Evolutionary conservation across 345 rosid species (phyloP).

Genomic region (Linum usitatissimum): DNA sequence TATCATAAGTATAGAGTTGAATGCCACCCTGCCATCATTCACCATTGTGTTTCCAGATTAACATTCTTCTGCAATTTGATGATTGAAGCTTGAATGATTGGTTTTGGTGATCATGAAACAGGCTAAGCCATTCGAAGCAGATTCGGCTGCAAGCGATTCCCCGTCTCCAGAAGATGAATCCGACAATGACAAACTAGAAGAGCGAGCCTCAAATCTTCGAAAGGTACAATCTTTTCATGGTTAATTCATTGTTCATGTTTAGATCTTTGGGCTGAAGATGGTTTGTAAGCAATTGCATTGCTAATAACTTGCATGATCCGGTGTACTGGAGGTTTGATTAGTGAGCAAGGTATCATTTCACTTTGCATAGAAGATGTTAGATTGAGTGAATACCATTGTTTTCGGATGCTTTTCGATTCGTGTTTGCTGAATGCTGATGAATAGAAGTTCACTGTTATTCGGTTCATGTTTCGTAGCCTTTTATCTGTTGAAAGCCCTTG

Average conservation of each 20-base stretch:
- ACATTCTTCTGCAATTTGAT: neutral
- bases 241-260: neutral
- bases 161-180: conserved; percentile 39
- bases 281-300: neutral
- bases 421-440: no score
- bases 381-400: no score
- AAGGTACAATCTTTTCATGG: conserved; percentile 34
- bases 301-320: neutral
- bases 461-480: no score
- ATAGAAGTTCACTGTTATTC: no score
- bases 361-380: no score
- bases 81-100: neutral
- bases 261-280: neutral
- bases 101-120: conserved; percentile 11
- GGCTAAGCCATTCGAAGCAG: conserved; percentile 51
- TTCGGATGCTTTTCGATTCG: no score
- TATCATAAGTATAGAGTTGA: neutral
- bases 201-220: conserved; percentile 52
- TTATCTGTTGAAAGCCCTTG: no score
- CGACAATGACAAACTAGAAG: conserved; percentile 63
- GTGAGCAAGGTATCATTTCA: neutral
- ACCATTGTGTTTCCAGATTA: neutral
- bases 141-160: conserved; percentile 21
- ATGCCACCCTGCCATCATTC: neutral
- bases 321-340: neutral